A percentile compares a stretch with the other conserved stretches of the same genome.
Evolutionary conservation across 1,139 yeast species (phyloP).

Genomic region (Saccharomyces hybrid): DNA sequence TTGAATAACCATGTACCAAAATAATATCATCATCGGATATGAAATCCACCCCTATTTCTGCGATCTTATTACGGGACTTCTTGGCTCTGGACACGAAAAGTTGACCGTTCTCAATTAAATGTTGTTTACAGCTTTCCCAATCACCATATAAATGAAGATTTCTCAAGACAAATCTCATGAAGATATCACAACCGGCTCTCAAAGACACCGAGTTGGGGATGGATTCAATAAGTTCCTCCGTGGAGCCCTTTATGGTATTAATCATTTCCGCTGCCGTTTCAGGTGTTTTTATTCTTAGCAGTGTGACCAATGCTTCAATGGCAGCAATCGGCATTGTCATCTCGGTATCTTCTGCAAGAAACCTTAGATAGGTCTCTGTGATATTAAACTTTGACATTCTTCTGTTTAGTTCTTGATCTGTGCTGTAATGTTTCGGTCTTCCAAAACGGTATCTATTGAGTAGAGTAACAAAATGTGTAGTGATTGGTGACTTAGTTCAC

Average conservation of each 20-base stretch:
- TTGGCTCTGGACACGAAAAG: constrained; percentile 88
- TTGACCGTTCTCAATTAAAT: constrained; percentile 89
- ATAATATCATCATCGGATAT: constrained; percentile 89
- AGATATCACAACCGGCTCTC: constrained; percentile 96
- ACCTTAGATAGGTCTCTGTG: constrained; percentile 67
- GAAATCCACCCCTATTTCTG: constrained; percentile 80
- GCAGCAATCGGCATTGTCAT: constrained; percentile 99
- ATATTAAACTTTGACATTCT: constrained; percentile 55
- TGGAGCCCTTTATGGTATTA: constrained; percentile 69
- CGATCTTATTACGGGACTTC: constrained; percentile 80
- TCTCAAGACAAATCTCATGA: constrained; percentile 85
- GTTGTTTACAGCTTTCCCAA: constrained; percentile 91
- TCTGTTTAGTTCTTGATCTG: not conserved
- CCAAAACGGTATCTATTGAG: not conserved
- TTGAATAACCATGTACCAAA: constrained; percentile 83
- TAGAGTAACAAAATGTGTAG: not conserved
- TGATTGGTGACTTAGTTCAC: not conserved
- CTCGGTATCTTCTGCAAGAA: constrained; percentile 79
- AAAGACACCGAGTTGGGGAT: constrained; percentile 88
- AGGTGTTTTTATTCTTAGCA: constrained; percentile 75
- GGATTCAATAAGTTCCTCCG: constrained; percentile 61
- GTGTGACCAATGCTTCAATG: constrained; percentile 83
- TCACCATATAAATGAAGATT: constrained; percentile 85
- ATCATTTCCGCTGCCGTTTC: constrained; percentile 90
- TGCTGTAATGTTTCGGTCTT: not conserved